Evolutionary conservation across 2,329 filamentous ascomycete species (phyloP), one percentile per base, ranked within the genome.

Genomic region (Volutella citrinella): DNA sequence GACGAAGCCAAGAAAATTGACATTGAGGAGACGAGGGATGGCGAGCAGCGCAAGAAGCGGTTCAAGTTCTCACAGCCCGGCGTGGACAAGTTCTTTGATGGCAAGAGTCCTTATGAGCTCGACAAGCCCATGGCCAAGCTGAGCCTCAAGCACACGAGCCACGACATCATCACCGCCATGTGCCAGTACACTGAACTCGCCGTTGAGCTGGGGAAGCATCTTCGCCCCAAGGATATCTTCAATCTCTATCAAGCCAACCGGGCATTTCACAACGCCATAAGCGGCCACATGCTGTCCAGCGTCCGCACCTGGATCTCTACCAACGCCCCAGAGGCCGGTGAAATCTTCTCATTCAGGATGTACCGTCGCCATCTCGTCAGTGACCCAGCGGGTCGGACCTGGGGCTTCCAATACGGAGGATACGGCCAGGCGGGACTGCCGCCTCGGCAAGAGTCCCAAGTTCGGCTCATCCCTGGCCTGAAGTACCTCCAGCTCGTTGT

Each of bases 401-500:
- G 65, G 39, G 52, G 18, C 6, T 46, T 49, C 14, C 43, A 50
- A 32, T 39, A 48, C 33, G 16, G 37, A 32, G 12, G 34, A 19
- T n/a, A n/a, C n/a, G 7, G 11, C 16, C n/a, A 14, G 14, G 18
- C 27, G 14, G 10, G 24, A 34, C 32, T 27, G 43, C 34, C 34
- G 35, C 11, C 28, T 27, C 12, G 42, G 29, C 24, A 38, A 30
- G 31, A 45, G 12, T 47, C 55, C 5, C 40, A 64, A 19, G 55
- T 68, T 18, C 78, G 70, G 28, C 59, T 60, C 15, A 70, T 85
- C 3, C 84, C 85, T 0, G 72, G 75, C 7, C 64, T 91, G 29
- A 66, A 67, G 27, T 93, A 84, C 74, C 66, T 87, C 7, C 69
- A 75, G 36, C 80, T 91, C 73, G 68, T 87, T 1, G 57, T 76